phyloP scores from a whole-genome alignment of 2,329 filamentous ascomycete species.

The Fusarium agapanthi region DNA sequence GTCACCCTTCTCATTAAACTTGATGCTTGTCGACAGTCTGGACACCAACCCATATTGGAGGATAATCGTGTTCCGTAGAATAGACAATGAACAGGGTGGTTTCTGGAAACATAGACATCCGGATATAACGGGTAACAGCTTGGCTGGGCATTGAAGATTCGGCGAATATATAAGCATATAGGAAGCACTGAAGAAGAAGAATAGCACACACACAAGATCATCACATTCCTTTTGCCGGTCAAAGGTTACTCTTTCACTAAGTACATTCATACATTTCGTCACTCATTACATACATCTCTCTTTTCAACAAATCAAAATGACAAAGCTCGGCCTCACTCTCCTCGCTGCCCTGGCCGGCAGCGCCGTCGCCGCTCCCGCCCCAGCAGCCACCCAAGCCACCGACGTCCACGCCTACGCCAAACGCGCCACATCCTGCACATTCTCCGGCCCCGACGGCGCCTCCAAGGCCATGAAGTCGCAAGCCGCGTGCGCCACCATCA shows the following conservation, averaged over 20 bases:
- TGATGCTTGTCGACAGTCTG: neutral
- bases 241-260: conserved; percentile 7
- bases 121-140: neutral
- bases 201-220: neutral
- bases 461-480: conserved; percentile 23
- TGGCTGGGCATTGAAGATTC: neutral
- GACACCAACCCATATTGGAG: neutral
- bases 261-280: conserved; percentile 4
- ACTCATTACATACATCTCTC: neutral
- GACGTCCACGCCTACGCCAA: conserved; percentile 22
- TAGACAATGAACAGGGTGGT: neutral
- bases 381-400: conserved; percentile 3
- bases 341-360: conserved; percentile 34
- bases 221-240: conserved; percentile 30
- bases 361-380: conserved; percentile 22
- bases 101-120: neutral
- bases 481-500: conserved; percentile 28
- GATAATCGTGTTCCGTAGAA: neutral
- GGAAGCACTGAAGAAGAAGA: neutral
- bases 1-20: conserved; percentile 11
- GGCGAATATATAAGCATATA: conserved; percentile 13
- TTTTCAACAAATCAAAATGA: conserved; percentile 10
- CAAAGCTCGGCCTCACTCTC: conserved; percentile 16
- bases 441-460: conserved; percentile 32
- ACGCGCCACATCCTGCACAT: conserved; percentile 31